Conservation (phyloP, 177 flowering plant species). For the Vitis hybrid region DNA sequence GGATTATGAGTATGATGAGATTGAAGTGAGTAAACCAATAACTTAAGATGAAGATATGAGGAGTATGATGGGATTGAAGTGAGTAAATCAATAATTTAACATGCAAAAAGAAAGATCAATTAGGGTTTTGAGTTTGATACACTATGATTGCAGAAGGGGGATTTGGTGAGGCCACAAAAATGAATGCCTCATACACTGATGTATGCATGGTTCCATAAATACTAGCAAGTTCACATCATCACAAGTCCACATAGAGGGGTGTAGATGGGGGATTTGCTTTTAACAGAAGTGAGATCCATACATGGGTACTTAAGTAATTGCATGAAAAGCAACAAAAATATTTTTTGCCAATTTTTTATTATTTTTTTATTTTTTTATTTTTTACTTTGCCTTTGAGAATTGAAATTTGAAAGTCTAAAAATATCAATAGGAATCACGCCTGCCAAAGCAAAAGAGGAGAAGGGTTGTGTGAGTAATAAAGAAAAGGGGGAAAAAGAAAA, state of each 20-base stretch:
- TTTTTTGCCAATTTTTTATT: too few species aligned
- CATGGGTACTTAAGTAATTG: conserved; percentile 20
- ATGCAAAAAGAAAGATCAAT: too few species aligned
- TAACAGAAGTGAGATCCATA: conserved; percentile 3
- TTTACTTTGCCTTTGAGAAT: conserved; percentile 31
- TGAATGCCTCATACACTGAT: background rate
- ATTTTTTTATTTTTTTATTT: background rate
- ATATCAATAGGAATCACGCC: conserved; percentile 34
- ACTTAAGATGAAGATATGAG: too few species aligned
- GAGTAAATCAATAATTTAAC: too few species aligned
- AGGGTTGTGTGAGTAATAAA: conserved; percentile 29
- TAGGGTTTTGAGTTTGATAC: background rate
- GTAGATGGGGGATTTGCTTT: background rate
- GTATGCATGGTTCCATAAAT: conserved; percentile 1
- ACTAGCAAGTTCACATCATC: conserved; percentile 9
- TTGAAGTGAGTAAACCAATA: too few species aligned
- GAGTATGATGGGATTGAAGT: too few species aligned
- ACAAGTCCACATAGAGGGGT: background rate
- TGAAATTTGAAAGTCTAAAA: conserved; percentile 6
- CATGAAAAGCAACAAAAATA: conserved; percentile 20
- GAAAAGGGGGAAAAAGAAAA: conserved; percentile 31
- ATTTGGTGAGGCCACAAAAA: background rate
- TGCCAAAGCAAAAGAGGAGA: conserved; percentile 54
- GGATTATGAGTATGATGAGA: too few species aligned
- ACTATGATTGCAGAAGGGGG: conserved; percentile 15